A percentile compares a stretch with the other conserved stretches of the same genome.
Evolutionary conservation across 345 rosid species (phyloP).

Genomic region (Melaleuca alternifolia): DNA sequence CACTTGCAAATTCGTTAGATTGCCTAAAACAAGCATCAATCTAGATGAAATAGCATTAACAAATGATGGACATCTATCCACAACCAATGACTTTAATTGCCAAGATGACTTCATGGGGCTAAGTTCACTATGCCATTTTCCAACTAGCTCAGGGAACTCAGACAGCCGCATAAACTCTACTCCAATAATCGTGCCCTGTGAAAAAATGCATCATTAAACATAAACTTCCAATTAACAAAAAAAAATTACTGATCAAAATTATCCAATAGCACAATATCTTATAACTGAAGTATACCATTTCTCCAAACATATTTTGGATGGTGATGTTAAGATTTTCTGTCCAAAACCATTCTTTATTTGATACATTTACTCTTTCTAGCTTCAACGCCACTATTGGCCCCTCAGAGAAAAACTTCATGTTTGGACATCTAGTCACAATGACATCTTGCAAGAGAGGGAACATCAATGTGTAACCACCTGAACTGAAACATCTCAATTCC

Average conservation of each 20-base stretch:
- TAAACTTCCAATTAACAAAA: too few relatives aligned
- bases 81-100: not conserved
- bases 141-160: not conserved
- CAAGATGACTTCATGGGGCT: not conserved
- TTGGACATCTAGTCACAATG: not conserved
- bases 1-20: not conserved
- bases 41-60: not conserved
- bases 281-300: too few relatives aligned
- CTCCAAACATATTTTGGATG: too few relatives aligned
- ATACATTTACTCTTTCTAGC: not conserved
- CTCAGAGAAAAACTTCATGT: not conserved
- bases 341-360: not conserved
- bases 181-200: not conserved
- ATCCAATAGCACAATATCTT: too few relatives aligned
- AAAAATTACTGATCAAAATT: too few relatives aligned
- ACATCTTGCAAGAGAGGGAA: not conserved
- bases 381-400: not conserved
- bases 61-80: not conserved
- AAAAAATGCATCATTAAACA: too few relatives aligned
- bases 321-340: not conserved
- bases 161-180: not conserved
- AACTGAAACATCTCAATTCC: not conserved
- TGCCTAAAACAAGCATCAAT: not conserved
- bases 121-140: not conserved
- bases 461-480: fast-evolving